A percentile compares a stretch with the other conserved stretches of the same genome.
Conservation (phyloP, 2,329 filamentous ascomycete genomes). For the Pyrenophora teres region DNA sequence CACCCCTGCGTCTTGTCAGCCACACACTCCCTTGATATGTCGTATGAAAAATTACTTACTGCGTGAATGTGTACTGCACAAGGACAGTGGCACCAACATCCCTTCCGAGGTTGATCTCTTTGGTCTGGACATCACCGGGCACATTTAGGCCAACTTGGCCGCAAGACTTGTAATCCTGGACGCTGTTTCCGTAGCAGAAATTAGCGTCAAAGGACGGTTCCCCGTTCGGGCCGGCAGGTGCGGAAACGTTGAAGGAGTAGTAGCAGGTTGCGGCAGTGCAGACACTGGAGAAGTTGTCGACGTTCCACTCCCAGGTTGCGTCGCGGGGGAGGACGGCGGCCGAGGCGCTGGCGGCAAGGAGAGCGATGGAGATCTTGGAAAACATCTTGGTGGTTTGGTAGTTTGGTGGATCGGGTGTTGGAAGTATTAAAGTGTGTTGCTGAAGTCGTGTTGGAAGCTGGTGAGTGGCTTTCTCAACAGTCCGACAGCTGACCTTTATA, state of each 20-base stretch:
- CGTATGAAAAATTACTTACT: slow-evolving; percentile 12
- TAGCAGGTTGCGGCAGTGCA: slow-evolving; percentile 29
- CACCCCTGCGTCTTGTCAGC: background rate
- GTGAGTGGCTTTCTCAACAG: no score
- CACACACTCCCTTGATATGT: background rate
- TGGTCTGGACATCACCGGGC: slow-evolving; percentile 15
- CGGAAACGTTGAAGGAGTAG: slow-evolving; percentile 26
- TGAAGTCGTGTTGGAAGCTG: no score
- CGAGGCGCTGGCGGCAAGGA: slow-evolving; percentile 15
- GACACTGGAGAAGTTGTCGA: slow-evolving; percentile 22
- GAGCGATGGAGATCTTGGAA: background rate
- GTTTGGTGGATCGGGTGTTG: no score
- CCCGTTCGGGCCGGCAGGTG: slow-evolving; percentile 11
- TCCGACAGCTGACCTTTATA: no score
- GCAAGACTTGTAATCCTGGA: slow-evolving; percentile 23
- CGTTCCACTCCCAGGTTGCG: slow-evolving; percentile 21
- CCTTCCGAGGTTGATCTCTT: slow-evolving; percentile 19
- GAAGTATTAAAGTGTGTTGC: no score
- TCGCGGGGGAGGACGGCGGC: slow-evolving; percentile 5
- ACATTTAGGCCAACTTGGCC: slow-evolving; percentile 13
- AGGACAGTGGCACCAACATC: slow-evolving; percentile 15
- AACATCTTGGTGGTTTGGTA: no score
- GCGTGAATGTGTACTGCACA: slow-evolving; percentile 19
- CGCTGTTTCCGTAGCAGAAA: slow-evolving; percentile 19
- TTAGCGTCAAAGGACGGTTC: slow-evolving; percentile 23